Evolutionary conservation across 1,139 yeast genomes (phyloP), one percentile per base, ranked within the genome.

Genomic region (Pichia sp.): DNA sequence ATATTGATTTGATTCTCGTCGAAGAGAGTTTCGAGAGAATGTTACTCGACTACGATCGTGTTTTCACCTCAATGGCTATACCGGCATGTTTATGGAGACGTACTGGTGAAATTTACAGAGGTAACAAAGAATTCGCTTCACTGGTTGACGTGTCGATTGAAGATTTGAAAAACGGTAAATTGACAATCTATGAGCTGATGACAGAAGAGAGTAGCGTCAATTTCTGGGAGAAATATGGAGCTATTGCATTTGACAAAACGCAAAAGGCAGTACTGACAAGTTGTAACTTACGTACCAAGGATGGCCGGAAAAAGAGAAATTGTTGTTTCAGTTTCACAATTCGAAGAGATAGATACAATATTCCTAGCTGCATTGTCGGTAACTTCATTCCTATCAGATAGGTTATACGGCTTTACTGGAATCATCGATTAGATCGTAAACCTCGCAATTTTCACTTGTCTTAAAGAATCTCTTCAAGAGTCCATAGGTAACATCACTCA

Each of bases 81-180:
- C 98, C 98, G 0, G 96, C 97, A 1, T 88, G 97, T 61, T 67
- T 91, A 27, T 91, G 98, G 97, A 68, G 97, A 52, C 78, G 98
- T 50, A 88, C 98, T 0, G 98, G 98, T 2, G 97, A 91, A 51
- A 88, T 91, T 5, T 91, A 86, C 52, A 66, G 97, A 44, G 97
- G 96, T 2, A 91, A 91, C 58, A 87, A 88, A 57, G 97, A 91
- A 58, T 91, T 91, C 70, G 98, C 97, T 0, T 84, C 93, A 3
- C 62, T 91, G 44, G 96, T 88, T 1, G 96, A 88, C n/a, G 94
- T 86, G 11, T 74, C 78, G 30, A 86, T 93, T 2, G 96, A 88
- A 54, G 96, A 87, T 55, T 64, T 91, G 52, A 78, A 93, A 47
- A 96, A 91, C 56, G 97, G 97, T 15, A 84, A 82, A 51, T 63